Percentiles rank a stretch among this genome's conserved stretches.
Conservation (phyloP, 75 land plant genomes). For the Azolla pinnata region DNA sequence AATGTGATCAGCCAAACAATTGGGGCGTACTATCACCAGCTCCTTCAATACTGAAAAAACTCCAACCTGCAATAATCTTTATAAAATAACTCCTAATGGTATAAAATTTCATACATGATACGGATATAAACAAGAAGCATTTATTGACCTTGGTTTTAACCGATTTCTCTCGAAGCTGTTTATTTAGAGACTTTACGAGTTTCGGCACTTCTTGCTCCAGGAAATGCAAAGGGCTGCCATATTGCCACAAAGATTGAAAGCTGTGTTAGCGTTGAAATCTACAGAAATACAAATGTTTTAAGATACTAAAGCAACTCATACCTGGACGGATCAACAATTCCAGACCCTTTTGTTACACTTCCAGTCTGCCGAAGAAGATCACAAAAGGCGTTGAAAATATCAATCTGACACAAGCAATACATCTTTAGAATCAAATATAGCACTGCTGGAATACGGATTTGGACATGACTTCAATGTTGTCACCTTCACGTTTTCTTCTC, state of each 20-base stretch:
- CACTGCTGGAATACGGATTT: too few species aligned
- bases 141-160: conserved; percentile 97
- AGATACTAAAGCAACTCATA: too few species aligned
- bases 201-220: conserved; percentile 94
- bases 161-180: conserved; percentile 90
- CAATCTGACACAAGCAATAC: conserved; percentile 67
- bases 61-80: conserved; percentile 65
- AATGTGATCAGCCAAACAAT: conserved; percentile 87
- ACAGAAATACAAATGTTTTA: too few species aligned
- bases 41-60: conserved; percentile 97
- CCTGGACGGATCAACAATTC: conserved; percentile 57
- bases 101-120: not conserved
- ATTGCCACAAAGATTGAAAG: too few species aligned
- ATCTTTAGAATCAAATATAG: conserved; percentile 5
- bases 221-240: conserved; percentile 71
- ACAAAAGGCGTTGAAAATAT: conserved; percentile 91
- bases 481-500: conserved; percentile 99
- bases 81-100: too few species aligned
- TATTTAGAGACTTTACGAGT: conserved; percentile 76
- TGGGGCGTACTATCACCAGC: conserved; percentile 88
- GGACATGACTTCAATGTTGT: not conserved
- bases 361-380: conserved; percentile 95
- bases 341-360: conserved; percentile 73
- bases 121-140: not conserved
- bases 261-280: too few species aligned